Evolutionary conservation across 208 protist species (phyloP).

Genomic region (Acanthamoeba royreba): DNA sequence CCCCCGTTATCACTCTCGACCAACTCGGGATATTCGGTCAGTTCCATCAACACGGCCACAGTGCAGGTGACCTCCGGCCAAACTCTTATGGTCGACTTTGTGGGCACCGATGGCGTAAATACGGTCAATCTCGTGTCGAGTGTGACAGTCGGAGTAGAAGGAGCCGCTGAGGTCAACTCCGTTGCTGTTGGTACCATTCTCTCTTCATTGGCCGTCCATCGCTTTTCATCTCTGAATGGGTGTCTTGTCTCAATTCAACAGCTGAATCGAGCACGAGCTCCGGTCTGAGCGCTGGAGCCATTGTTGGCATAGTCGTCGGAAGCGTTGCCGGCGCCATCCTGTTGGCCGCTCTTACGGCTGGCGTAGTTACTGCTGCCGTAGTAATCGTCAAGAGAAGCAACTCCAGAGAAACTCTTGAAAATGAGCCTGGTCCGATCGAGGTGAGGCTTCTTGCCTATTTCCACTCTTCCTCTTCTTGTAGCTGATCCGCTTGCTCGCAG

Average conservation of each 20-base stretch:
- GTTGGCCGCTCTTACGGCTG: background rate
- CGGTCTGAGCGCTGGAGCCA: background rate
- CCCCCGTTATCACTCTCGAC: too few species aligned
- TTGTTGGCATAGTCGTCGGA: background rate
- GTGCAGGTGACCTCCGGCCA: too few species aligned
- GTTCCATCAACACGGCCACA: too few species aligned
- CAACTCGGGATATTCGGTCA: too few species aligned
- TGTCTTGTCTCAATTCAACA: too few species aligned
- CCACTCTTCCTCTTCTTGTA: too few species aligned
- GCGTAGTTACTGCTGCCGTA: background rate
- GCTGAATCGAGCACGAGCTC: background rate
- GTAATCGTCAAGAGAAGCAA: background rate
- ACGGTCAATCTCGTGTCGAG: background rate
- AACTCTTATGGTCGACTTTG: too few species aligned
- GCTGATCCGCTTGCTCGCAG: too few species aligned
- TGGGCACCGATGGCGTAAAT: too few species aligned
- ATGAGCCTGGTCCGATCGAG: background rate
- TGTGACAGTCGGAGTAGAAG: background rate
- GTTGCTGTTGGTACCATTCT: background rate
- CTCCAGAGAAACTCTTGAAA: background rate
- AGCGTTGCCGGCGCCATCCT: background rate
- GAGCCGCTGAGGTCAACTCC: background rate
- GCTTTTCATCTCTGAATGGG: too few species aligned
- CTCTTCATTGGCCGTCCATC: too few species aligned
- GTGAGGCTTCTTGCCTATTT: background rate